Conservation (phyloP, 2,329 filamentous ascomycete genomes). For the Rutstroemia sp. region DNA sequence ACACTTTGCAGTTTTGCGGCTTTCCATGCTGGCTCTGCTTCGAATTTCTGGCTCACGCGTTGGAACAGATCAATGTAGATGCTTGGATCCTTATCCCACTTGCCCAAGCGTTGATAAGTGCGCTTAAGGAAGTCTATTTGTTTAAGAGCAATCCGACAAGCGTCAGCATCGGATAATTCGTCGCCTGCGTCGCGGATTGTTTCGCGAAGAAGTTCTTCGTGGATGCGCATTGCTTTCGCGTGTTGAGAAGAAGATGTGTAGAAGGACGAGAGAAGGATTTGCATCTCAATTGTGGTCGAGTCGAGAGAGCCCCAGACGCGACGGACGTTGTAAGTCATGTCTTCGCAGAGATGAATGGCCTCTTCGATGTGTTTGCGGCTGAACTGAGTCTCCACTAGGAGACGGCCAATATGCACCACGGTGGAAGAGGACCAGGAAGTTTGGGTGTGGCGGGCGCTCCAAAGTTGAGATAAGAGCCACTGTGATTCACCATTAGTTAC, state of each 20-base stretch:
- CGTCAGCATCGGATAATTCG: conserved; percentile 18
- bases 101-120: conserved; percentile 35
- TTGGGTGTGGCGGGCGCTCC: conserved; percentile 15
- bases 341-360: conserved; percentile 18
- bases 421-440: conserved; percentile 14
- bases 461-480: conserved; percentile 20
- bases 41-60: conserved; percentile 13
- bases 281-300: conserved; percentile 18
- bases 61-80: conserved; percentile 15
- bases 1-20: conserved; percentile 6
- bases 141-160: conserved; percentile 22
- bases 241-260: conserved; percentile 15
- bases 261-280: conserved; percentile 16
- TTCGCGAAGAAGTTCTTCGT: conserved; percentile 20
- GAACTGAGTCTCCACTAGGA: conserved; percentile 20
- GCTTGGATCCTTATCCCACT: conserved; percentile 28
- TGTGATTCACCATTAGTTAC: neutral
- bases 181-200: conserved; percentile 23
- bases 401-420: conserved; percentile 17
- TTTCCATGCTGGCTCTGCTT: conserved; percentile 14
- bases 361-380: conserved; percentile 7
- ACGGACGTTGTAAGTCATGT: conserved; percentile 24
- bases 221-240: conserved; percentile 16
- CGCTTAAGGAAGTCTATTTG: conserved; percentile 33
- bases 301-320: conserved; percentile 21